Evolutionary conservation across 2,329 filamentous ascomycete species (phyloP).

Genomic region (Fusarium equiseti): DNA sequence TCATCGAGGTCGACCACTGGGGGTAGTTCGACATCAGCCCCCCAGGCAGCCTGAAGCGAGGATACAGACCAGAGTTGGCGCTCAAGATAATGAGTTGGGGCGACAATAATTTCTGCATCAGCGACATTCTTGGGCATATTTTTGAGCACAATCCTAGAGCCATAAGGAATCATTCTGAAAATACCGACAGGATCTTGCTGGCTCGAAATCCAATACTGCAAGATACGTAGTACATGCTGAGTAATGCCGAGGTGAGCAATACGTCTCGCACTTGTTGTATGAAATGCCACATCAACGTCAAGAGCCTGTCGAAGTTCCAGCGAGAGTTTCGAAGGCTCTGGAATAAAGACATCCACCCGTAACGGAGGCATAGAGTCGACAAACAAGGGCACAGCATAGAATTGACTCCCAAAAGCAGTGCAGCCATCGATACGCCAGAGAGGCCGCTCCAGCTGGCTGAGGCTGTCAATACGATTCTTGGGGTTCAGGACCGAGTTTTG

Average conservation of each 20-base stretch:
- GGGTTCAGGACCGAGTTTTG: conserved; percentile 66
- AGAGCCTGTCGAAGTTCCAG: conserved; percentile 59
- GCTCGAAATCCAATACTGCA: conserved; percentile 63
- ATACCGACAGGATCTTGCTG: conserved; percentile 48
- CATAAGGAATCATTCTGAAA: conserved; percentile 66
- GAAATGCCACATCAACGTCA: conserved; percentile 64
- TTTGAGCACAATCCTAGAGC: conserved; percentile 67
- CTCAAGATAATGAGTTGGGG: conserved; percentile 66
- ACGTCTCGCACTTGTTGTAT: conserved; percentile 64
- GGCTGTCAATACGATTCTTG: conserved; percentile 70
- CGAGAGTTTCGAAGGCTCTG: conserved; percentile 60
- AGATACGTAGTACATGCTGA: conserved; percentile 64
- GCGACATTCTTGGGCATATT: conserved; percentile 62
- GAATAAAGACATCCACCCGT: conserved; percentile 70
- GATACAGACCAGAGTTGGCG: conserved; percentile 61
- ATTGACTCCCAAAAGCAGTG: conserved; percentile 68
- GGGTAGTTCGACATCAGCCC: conserved; percentile 56
- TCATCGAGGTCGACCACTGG: conserved; percentile 61
- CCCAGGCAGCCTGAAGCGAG: conserved; percentile 60
- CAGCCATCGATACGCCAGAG: conserved; percentile 71
- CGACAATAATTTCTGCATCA: conserved; percentile 61
- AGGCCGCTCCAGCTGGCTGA: conserved; percentile 58
- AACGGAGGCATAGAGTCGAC: conserved; percentile 60
- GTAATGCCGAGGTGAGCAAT: conserved; percentile 64
- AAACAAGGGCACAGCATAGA: conserved; percentile 68